Evolutionary conservation across 2,329 filamentous ascomycete species (phyloP).

Genomic region (Sarocladium kiliense): DNA sequence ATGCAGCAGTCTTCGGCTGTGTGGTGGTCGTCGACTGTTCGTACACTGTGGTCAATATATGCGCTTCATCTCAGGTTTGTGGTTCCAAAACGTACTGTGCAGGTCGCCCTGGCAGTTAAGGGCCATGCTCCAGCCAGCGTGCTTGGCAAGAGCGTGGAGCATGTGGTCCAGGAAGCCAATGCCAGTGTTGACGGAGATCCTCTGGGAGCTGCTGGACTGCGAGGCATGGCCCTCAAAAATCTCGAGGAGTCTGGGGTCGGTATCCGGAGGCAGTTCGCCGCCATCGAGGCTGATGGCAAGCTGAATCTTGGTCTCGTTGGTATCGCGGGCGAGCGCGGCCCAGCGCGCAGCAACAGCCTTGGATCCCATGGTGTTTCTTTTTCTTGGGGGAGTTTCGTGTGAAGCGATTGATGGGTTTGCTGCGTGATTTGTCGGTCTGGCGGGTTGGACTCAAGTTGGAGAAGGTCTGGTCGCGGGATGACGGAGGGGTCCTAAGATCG

Average conservation of each 20-base stretch:
- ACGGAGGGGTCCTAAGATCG: constrained; percentile 4
- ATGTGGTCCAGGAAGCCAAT: constrained; percentile 99
- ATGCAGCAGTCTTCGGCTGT: constrained; percentile 95
- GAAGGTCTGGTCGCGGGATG: neutral
- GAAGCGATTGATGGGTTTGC: neutral
- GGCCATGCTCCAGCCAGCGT: constrained; percentile 87
- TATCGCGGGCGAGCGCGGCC: constrained; percentile 77
- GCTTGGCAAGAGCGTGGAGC: constrained; percentile 94
- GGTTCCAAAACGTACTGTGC: constrained; percentile 62
- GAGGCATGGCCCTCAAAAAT: constrained; percentile 65
- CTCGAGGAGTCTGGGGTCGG: constrained; percentile 49
- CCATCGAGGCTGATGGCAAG: constrained; percentile 91
- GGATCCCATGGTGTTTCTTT: constrained; percentile 4
- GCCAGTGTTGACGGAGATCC: constrained; percentile 83
- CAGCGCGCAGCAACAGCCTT: constrained; percentile 47
- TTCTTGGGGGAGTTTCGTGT: neutral
- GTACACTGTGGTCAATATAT: constrained; percentile 4
- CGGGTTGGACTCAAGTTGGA: neutral
- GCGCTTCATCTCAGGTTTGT: neutral
- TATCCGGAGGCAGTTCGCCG: constrained; percentile 65
- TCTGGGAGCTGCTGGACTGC: constrained; percentile 78
- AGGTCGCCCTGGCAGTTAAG: constrained; percentile 83
- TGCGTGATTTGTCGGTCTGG: neutral
- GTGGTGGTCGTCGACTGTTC: constrained; percentile 91
- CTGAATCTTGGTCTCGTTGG: constrained; percentile 97